Percentiles rank a stretch among this genome's conserved stretches.
These are phyloP conservation scores for Jacaranda mimosifolia DNA, from an alignment of 257 asterid species.

Conservation along the genomic window DNA sequence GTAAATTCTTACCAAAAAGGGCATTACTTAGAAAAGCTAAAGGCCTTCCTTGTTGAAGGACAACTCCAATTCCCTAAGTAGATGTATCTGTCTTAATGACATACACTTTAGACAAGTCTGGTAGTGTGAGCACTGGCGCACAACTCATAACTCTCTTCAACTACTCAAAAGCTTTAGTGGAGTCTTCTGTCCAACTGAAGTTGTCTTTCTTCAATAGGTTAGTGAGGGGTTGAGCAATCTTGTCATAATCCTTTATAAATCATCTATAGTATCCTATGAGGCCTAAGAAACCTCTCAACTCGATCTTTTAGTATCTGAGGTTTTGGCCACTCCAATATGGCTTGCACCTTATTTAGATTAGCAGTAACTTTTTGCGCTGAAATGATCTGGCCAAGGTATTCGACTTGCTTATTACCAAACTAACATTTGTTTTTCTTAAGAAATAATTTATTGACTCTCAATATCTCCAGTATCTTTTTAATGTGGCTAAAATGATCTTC, in stretches of 20 bases:
- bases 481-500: neutral
- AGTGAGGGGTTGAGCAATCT: neutral
- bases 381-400: neutral
- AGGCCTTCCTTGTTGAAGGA: neutral
- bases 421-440: neutral
- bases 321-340: neutral
- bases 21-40: neutral
- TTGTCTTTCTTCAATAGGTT: neutral
- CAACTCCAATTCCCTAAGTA: neutral
- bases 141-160: neutral
- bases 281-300: conserved; percentile 2
- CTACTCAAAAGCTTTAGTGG: neutral
- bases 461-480: neutral
- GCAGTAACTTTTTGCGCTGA: neutral
- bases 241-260: neutral
- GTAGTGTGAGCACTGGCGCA: neutral
- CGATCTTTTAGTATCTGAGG: neutral
- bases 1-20: neutral
- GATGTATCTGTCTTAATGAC: neutral
- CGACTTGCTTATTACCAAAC: neutral
- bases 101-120: neutral
- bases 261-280: neutral
- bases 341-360: neutral
- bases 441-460: neutral
- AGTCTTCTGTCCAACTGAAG: neutral